These are phyloP conservation scores for Metschnikowia arizonensis DNA, from an alignment of 805 yeast species.

Conservation along the genomic window DNA sequence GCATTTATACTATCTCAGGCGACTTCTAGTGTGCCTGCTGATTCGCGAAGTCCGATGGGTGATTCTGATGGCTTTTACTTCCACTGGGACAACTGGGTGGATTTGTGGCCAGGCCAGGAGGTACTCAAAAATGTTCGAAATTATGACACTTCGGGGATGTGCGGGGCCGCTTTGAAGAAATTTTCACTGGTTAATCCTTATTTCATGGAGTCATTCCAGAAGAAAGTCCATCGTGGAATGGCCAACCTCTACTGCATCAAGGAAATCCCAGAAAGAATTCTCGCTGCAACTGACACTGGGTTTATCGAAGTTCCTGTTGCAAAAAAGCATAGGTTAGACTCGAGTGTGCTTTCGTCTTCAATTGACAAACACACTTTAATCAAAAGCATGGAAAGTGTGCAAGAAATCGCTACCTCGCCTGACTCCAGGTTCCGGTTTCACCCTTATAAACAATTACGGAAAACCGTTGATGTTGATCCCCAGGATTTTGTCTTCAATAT, in stretches of 20 bases:
- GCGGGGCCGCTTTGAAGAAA: slow-evolving; percentile 19
- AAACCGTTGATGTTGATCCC: slow-evolving; percentile 17
- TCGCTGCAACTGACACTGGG: slow-evolving; percentile 23
- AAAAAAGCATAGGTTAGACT: slow-evolving; percentile 24
- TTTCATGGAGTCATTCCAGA: slow-evolving; percentile 31
- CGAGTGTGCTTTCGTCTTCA: not conserved
- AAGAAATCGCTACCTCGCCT: not conserved
- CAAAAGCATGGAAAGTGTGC: slow-evolving; percentile 7
- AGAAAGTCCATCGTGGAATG: slow-evolving; percentile 33
- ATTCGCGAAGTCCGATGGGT: slow-evolving; percentile 2
- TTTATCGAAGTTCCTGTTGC: slow-evolving; percentile 28
- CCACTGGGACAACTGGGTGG: slow-evolving; percentile 43
- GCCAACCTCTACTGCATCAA: slow-evolving; percentile 30
- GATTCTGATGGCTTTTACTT: slow-evolving; percentile 25
- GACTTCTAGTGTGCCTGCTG: not conserved
- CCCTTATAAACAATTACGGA: slow-evolving; percentile 9
- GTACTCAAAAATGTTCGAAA: slow-evolving; percentile 19
- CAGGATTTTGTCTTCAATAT: slow-evolving; percentile 32
- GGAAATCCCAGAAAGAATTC: slow-evolving; percentile 26
- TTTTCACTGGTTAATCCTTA: slow-evolving; percentile 31
- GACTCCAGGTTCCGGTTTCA: not conserved
- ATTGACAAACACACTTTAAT: slow-evolving; percentile 7
- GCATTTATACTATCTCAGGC: slow-evolving; percentile 10
- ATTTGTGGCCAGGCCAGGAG: slow-evolving; percentile 23
- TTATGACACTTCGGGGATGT: slow-evolving; percentile 20